Evolutionary conservation across 176 grass and related monocot genomes (phyloP), one percentile per base, ranked within the genome.

Genomic region (Musa itinerans): DNA sequence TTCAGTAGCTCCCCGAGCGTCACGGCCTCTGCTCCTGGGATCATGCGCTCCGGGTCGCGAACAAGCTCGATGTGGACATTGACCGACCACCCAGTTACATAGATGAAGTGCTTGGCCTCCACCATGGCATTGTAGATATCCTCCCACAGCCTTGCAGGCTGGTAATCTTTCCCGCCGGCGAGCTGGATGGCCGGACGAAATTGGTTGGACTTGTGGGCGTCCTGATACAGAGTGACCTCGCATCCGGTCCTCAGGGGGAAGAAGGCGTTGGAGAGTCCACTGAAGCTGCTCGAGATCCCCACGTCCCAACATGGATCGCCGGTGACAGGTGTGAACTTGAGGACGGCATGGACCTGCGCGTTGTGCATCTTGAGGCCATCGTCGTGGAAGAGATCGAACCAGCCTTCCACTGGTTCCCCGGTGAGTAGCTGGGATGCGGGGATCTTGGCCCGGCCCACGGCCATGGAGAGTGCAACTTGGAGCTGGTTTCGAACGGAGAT

Each of bases 61-160:
- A 97, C 83, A 29, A 94, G 85, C 67, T 69, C 86, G 81, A 84
- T 90, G 68, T 24, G 72, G 49, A 80, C 79, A 74, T 82, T 88
- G 59, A 97, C 87, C 53, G 93, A 93, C 93, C 93, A 93, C 1
- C 90, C 94, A 0, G 74, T 82, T 1, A 93, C 72, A 74, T 97
- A 97, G 74, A 93, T 83, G 80, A 97, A 97, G 55, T 84, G 82
- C 22, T 71, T 78, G 11, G 94, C 94, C 74, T 89, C 78, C 19
- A 52, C 75, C n/a, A 92, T 90, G 53, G 87, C 88, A 1, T 29
- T 20, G 71, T 85, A 83, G 11, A 97, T 62, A 69, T 97, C 90
- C 72, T 93, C 90, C 90, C 94, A 97, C 6, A 93, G 80, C 13
- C 88, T 78, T 27, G 76, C 67, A 10, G 84, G 90, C 0, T 27